Conservation (phyloP, 1,139 yeast genomes). For the Suhomyces choctaworum region DNA sequence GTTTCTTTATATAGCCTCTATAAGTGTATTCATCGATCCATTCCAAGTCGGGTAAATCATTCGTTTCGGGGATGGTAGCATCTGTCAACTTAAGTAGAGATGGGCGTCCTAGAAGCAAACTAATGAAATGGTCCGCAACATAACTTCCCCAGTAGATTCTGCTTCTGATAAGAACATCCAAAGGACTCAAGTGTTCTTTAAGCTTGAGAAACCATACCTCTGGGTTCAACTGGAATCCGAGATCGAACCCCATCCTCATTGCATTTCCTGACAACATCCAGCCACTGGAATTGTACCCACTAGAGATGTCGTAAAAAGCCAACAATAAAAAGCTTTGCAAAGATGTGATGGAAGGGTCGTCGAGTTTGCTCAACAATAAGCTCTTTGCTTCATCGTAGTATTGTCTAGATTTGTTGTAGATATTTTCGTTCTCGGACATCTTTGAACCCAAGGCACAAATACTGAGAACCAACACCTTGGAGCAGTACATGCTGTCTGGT, state of each 20-base stretch:
- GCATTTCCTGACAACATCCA: conserved; percentile 66
- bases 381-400: conserved; percentile 50
- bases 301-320: conserved; percentile 58
- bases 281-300: conserved; percentile 56
- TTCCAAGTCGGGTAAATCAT: conserved; percentile 59
- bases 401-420: conserved; percentile 37
- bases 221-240: conserved; percentile 65
- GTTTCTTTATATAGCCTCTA: conserved; percentile 18
- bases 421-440: conserved; percentile 45
- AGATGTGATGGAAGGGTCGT: conserved; percentile 43
- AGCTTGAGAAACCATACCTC: conserved; percentile 52
- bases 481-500: conserved; percentile 49
- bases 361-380: conserved; percentile 40
- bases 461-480: conserved; percentile 51
- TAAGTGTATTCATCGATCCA: conserved; percentile 54
- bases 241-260: conserved; percentile 62
- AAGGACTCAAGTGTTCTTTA: conserved; percentile 29
- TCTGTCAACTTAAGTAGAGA: conserved; percentile 56
- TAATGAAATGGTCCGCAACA: conserved; percentile 63
- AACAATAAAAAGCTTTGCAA: conserved; percentile 51
- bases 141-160: conserved; percentile 70
- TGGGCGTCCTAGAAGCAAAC: conserved; percentile 59
- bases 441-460: conserved; percentile 59
- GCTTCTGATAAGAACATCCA: conserved; percentile 56
- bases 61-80: conserved; percentile 61